phyloP scores from a whole-genome alignment of 768 basidiomycete species.

The Xanthoconium purpureum region DNA sequence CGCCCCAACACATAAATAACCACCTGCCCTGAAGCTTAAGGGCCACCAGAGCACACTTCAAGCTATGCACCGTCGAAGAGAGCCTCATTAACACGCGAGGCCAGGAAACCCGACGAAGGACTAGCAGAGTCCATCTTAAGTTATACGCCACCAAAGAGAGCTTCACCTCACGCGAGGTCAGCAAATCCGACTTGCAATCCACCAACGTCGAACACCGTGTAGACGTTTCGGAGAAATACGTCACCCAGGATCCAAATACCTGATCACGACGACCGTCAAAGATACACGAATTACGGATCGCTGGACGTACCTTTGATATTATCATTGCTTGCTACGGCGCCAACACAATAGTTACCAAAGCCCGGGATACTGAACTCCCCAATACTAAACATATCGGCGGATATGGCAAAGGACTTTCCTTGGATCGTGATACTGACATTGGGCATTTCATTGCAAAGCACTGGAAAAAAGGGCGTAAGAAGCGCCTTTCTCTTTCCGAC shows the following conservation, averaged over 20 bases:
- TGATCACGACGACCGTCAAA: slow-evolving; percentile 2
- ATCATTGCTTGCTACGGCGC: slow-evolving; percentile 14
- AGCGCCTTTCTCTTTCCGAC: too few species aligned
- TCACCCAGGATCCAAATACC: slow-evolving; percentile 37
- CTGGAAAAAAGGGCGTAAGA: slow-evolving; percentile 9
- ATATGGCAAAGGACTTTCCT: slow-evolving; percentile 31
- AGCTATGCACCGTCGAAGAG: too few species aligned
- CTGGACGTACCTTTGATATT: slow-evolving; percentile 21
- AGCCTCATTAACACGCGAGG: too few species aligned
- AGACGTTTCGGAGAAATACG: slow-evolving; percentile 45
- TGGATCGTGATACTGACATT: slow-evolving; percentile 34
- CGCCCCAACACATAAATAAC: neutral
- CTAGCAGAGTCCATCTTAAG: slow-evolving; percentile 3
- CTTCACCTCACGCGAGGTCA: slow-evolving; percentile 17
- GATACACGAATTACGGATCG: neutral
- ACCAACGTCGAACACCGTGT: slow-evolving; percentile 42
- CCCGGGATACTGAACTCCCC: slow-evolving; percentile 22
- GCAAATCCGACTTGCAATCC: slow-evolving; percentile 43
- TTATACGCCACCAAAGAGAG: neutral
- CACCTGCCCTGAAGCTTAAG: neutral
- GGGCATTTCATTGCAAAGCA: slow-evolving; percentile 27
- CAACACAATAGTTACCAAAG: slow-evolving; percentile 11
- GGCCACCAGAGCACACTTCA: too few species aligned
- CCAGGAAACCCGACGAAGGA: neutral
- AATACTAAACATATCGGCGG: slow-evolving; percentile 35